These are phyloP conservation scores for Pilatotrama ljubarskyi DNA, from an alignment of 768 basidiomycete species.

Conservation along the genomic window DNA sequence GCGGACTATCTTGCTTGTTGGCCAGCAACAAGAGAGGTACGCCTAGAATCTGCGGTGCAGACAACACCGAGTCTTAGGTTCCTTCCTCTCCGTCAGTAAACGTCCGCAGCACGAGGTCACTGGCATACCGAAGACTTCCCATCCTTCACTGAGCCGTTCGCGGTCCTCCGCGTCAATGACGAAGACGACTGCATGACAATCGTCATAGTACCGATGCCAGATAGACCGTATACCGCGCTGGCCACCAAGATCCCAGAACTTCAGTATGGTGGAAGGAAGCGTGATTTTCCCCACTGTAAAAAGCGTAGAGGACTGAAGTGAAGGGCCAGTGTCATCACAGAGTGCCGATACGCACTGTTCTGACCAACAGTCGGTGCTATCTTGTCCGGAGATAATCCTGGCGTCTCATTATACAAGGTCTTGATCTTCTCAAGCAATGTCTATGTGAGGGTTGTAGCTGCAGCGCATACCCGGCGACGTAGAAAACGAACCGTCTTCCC, in stretches of 20 bases:
- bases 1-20: conserved; percentile 90
- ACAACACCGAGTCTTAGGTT: conserved; percentile 75
- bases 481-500: conserved; percentile 74
- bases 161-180: conserved; percentile 93
- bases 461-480: neutral
- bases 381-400: conserved; percentile 85
- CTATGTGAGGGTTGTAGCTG: conserved; percentile 38
- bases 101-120: neutral
- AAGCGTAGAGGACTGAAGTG: neutral
- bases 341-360: conserved; percentile 67
- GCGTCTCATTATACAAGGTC: conserved; percentile 83
- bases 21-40: conserved; percentile 90
- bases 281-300: conserved; percentile 94
- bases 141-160: conserved; percentile 87
- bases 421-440: conserved; percentile 93
- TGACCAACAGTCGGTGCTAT: conserved; percentile 97
- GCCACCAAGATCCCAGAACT: conserved; percentile 97
- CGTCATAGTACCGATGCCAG: conserved; percentile 93
- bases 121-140: conserved; percentile 92
- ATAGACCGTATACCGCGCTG: conserved; percentile 92
- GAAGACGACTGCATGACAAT: conserved; percentile 96
- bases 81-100: conserved; percentile 26
- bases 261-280: conserved; percentile 89
- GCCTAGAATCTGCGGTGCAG: conserved; percentile 85
- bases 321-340: neutral